These are phyloP conservation scores for Naganishia liquefaciens DNA, from an alignment of 1,284 basidiomycete genomes.

Conservation along the genomic window DNA sequence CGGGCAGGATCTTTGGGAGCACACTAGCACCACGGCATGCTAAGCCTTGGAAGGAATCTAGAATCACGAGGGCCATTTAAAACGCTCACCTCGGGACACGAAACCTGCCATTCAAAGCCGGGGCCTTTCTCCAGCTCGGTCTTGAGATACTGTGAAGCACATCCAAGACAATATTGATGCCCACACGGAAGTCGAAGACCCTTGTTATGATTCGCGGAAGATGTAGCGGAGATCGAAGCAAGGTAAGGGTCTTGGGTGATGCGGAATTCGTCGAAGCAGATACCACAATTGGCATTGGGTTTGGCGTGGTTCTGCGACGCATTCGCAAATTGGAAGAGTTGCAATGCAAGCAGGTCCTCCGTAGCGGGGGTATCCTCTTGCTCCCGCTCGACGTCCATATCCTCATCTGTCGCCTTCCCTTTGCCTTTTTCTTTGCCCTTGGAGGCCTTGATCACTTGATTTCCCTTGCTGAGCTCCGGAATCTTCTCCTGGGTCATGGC, in stretches of 20 bases:
- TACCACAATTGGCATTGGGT: slow-evolving; percentile 4
- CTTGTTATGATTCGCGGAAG: slow-evolving; percentile 11
- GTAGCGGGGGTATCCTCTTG: background rate
- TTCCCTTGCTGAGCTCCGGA: background rate
- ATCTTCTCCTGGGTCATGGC: background rate
- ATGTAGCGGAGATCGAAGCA: slow-evolving; percentile 9
- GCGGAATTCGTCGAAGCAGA: slow-evolving; percentile 22
- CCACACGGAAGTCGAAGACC: slow-evolving; percentile 11
- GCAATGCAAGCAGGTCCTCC: slow-evolving; percentile 4
- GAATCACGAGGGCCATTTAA: background rate
- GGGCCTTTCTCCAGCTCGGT: slow-evolving; percentile 21
- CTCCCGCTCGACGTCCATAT: background rate
- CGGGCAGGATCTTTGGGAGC: background rate
- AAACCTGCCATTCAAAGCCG: slow-evolving; percentile 12
- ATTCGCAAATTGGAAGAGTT: background rate
- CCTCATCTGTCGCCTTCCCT: background rate
- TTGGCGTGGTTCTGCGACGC: background rate
- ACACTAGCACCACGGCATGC: background rate
- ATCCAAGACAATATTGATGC: slow-evolving; percentile 14
- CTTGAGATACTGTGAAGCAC: slow-evolving; percentile 19
- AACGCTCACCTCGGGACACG: slow-evolving; percentile 20
- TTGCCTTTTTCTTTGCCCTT: slow-evolving; percentile 13
- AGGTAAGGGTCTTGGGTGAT: slow-evolving; percentile 14
- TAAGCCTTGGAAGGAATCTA: background rate
- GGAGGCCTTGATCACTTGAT: background rate